Evolutionary conservation across 2,329 filamentous ascomycete species (phyloP), one percentile per base, ranked within the genome.

Genomic region (Hymenoscyphus infarciens): DNA sequence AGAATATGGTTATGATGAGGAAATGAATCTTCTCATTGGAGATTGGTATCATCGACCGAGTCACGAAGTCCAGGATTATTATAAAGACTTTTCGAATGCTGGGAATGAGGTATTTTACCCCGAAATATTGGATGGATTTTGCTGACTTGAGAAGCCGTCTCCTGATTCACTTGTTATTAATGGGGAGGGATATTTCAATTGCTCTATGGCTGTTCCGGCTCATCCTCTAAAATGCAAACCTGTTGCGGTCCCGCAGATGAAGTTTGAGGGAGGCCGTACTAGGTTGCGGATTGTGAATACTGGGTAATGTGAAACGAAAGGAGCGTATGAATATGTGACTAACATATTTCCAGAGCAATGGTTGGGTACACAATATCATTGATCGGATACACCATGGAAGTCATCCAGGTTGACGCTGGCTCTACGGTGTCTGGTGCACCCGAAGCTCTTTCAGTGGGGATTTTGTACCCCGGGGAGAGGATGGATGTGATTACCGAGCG

Each of bases 81-180:
- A 79, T 64, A 73, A 77, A 71, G 72, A 74, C 27, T 72, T 76
- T 31, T 76, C 72, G 4, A 77, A 75, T 19, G 78, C 76, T 66
- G 79, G 77, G 1, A 77, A 76, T 57, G 77, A 78, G 70, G 77
- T 78, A 65, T 25, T 22, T 3, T 5, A 52, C 10, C 19, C 19
- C 6, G 10, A 52, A 22, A 25, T 5, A 8, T 27, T 19, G n/a
- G 8, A 22, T 31, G 16, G 6, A 8, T 35, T 19, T 16, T n/a
- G 22, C 58, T 60, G 38, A 60, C n/a, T 42, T 39, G 5, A 42
- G 22, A 60, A 81, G 77, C 80, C 79, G 2, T 76, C 78, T 38
- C 80, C 80, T 2, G 78, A 80, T 60, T 80, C 78, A 0, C 65
- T 82, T 5, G 63, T 82, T 0, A 67, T 82, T 33, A 82, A 82